Conservation (phyloP, 2,329 filamentous ascomycete genomes). For the Coniochaeta sp. region DNA sequence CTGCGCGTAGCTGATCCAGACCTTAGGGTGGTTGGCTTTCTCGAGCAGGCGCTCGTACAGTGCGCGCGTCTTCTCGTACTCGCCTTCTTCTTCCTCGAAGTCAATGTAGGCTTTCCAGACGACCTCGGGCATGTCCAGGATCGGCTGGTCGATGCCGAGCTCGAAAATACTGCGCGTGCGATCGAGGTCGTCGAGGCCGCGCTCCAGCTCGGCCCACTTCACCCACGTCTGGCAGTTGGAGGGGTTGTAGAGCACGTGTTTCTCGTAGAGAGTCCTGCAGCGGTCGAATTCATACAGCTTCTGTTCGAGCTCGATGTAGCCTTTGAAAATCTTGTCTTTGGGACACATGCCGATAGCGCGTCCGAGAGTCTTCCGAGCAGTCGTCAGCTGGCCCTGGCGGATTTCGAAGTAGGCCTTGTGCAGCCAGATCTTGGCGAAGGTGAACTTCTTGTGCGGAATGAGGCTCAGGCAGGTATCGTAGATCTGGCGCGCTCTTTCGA, state of each 20-base stretch:
- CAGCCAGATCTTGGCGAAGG: slow-evolving; percentile 94
- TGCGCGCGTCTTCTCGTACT: slow-evolving; percentile 73
- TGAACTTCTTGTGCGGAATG: slow-evolving; percentile 94
- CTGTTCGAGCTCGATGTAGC: slow-evolving; percentile 87
- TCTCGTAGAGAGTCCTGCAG: slow-evolving; percentile 86
- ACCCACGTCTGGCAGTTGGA: slow-evolving; percentile 94
- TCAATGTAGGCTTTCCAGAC: slow-evolving; percentile 98
- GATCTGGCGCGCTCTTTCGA: slow-evolving; percentile 74
- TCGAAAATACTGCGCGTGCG: slow-evolving; percentile 88
- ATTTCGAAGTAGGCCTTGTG: slow-evolving; percentile 91
- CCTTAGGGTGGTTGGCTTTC: slow-evolving; percentile 98
- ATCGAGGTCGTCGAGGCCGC: slow-evolving; percentile 82
- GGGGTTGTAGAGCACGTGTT: slow-evolving; percentile 87
- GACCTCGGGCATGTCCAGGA: slow-evolving; percentile 93
- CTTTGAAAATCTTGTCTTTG: slow-evolving; percentile 90
- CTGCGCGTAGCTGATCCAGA: slow-evolving; percentile 98
- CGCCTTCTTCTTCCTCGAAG: slow-evolving; percentile 92
- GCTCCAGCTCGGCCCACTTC: slow-evolving; percentile 88
- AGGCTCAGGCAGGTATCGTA: slow-evolving; percentile 83
- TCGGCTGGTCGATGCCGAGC: slow-evolving; percentile 72
- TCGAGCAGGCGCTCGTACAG: slow-evolving; percentile 86
- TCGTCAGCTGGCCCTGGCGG: slow-evolving; percentile 71
- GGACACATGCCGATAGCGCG: slow-evolving; percentile 89
- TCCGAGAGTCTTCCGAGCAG: slow-evolving; percentile 82
- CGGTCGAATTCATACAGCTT: slow-evolving; percentile 91